Evolutionary conservation across 2,329 filamentous ascomycete genomes (phyloP).

Genomic region (Hypoxylon rubiginosum): DNA sequence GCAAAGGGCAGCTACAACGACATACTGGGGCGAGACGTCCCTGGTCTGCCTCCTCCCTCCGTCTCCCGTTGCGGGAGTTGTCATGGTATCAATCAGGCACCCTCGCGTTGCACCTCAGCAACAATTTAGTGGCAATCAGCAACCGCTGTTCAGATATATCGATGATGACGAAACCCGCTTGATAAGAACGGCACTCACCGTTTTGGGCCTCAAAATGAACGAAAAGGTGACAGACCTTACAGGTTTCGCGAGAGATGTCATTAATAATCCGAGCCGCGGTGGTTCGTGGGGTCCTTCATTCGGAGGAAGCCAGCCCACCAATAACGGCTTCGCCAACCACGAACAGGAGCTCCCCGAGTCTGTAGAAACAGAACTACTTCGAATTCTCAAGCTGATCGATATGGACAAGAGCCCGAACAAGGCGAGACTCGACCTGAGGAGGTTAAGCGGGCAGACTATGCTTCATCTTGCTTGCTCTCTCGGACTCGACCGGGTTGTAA

Average conservation of each 20-base stretch:
- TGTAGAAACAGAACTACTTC: constrained; percentile 76
- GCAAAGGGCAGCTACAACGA: constrained; percentile 75
- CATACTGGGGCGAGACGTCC: constrained; percentile 84
- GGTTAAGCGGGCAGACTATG: constrained; percentile 80
- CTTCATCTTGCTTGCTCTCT: constrained; percentile 83
- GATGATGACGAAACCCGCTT: constrained; percentile 78
- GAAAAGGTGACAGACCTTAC: constrained; percentile 72
- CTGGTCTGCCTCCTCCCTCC: constrained; percentile 84
- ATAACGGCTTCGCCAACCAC: constrained; percentile 57
- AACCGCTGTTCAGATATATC: constrained; percentile 77
- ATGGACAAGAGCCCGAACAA: constrained; percentile 78
- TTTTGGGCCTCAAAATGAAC: constrained; percentile 74
- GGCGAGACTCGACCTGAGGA: constrained; percentile 75
- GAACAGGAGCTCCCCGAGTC: constrained; percentile 58
- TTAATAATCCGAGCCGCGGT: constrained; percentile 61
- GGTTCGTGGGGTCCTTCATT: constrained; percentile 55
- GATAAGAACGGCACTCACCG: constrained; percentile 75
- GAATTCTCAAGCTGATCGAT: constrained; percentile 83
- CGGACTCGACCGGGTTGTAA: constrained; percentile 81
- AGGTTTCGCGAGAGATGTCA: constrained; percentile 72
- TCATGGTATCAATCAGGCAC: constrained; percentile 78
- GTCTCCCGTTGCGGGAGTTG: constrained; percentile 73
- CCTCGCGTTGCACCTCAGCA: constrained; percentile 54
- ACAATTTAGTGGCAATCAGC: constrained; percentile 57
- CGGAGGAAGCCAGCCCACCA: constrained; percentile 61